These are phyloP conservation scores for Nicotiana knightiana DNA, from an alignment of 257 asterid genomes.

Conservation along the genomic window DNA sequence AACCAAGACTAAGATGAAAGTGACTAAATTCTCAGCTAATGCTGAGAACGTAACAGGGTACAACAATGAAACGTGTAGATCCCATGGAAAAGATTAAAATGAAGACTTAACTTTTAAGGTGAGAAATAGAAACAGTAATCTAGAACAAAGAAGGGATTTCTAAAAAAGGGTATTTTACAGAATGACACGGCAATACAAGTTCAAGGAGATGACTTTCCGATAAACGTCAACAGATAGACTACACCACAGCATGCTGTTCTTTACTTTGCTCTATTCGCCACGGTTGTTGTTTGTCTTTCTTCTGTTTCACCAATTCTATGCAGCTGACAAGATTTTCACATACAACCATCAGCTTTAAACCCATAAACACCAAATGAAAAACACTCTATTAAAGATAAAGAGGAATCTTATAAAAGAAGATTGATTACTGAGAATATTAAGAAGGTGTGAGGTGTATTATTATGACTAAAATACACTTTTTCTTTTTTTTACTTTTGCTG, in stretches of 20 bases:
- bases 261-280: conserved; percentile 34
- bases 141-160: neutral
- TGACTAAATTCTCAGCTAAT: conserved; percentile 42
- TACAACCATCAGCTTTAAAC: neutral
- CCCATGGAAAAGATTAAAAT: conserved; percentile 53
- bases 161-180: conserved; percentile 42
- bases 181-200: conserved; percentile 88
- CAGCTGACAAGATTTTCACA: conserved; percentile 28
- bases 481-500: neutral
- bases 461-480: neutral
- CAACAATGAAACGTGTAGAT: conserved; percentile 54
- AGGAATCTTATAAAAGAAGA: neutral
- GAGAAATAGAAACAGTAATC: neutral
- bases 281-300: conserved; percentile 10
- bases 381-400: neutral
- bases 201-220: conserved; percentile 72
- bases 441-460: conserved; percentile 5
- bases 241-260: conserved; percentile 82
- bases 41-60: conserved; percentile 73
- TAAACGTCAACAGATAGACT: conserved; percentile 70
- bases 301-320: conserved; percentile 15
- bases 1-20: neutral
- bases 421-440: neutral
- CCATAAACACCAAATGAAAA: neutral
- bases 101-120: neutral